A percentile compares a stretch with the other conserved stretches of the same genome.
phyloP scores from a whole-genome alignment of 805 yeast species.

The Sugiyamaella chiloensis region DNA sequence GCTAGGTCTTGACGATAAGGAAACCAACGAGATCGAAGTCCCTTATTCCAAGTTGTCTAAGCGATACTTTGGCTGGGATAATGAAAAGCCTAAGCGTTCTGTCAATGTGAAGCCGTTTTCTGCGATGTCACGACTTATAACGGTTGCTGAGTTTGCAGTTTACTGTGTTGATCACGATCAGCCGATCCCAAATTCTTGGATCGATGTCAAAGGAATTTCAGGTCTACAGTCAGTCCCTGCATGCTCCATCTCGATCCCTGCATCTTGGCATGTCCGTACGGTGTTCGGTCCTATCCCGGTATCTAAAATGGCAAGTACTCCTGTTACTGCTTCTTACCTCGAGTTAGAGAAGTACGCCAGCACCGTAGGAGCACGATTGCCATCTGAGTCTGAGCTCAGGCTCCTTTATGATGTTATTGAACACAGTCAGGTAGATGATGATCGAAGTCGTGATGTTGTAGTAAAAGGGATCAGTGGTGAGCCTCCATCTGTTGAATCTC shows the following conservation, averaged over 20 bases:
- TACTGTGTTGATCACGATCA: neutral
- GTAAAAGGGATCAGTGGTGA: neutral
- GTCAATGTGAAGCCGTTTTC: neutral
- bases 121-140: neutral
- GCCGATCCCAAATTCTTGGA: constrained; percentile 6
- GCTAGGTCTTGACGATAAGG: neutral
- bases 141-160: neutral
- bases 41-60: neutral
- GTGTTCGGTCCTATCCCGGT: neutral
- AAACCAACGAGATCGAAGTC: neutral
- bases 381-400: neutral
- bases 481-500: neutral
- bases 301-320: neutral
- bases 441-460: neutral
- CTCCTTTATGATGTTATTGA: neutral
- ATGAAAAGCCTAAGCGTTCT: neutral
- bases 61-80: constrained; percentile 1
- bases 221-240: neutral
- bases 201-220: neutral
- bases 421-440: neutral
- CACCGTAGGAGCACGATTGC: neutral
- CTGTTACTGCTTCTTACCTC: constrained; percentile 1
- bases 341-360: neutral
- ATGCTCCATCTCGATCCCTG: neutral
- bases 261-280: constrained; percentile 4